Evolutionary conservation across 1,284 basidiomycete species (phyloP).

Genomic region (Earliella scabrosa): DNA sequence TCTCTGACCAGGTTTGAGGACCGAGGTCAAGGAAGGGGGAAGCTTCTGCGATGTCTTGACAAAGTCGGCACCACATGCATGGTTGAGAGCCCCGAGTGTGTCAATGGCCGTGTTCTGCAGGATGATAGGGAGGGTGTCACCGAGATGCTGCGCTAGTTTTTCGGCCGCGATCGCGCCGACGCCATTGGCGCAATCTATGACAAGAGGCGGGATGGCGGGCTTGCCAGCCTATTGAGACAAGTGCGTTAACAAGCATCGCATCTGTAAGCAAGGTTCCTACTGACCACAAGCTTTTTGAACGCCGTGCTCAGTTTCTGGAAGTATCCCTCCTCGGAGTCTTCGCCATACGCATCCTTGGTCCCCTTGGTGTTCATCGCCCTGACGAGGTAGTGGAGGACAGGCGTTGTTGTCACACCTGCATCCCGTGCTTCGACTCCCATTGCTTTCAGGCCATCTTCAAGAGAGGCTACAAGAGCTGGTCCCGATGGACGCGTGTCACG

Average conservation of each 20-base stretch:
- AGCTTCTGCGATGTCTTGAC: conserved; percentile 93
- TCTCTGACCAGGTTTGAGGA: conserved; percentile 72
- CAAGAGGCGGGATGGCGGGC: conserved; percentile 60
- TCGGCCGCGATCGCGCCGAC: conserved; percentile 83
- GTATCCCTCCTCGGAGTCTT: conserved; percentile 88
- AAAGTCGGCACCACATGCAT: conserved; percentile 93
- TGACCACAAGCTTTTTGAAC: conserved; percentile 86
- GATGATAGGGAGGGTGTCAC: conserved; percentile 56
- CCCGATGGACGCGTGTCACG: conserved; percentile 94
- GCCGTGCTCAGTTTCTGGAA: conserved; percentile 85
- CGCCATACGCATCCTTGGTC: conserved; percentile 78
- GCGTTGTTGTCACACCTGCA: conserved; percentile 91
- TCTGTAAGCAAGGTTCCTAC: conserved; percentile 33
- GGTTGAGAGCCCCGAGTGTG: conserved; percentile 81
- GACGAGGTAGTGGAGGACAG: conserved; percentile 96
- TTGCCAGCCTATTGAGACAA: conserved; percentile 58
- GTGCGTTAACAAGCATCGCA: background rate
- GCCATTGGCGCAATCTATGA: conserved; percentile 97
- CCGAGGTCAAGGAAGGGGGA: conserved; percentile 72
- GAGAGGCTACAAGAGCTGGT: conserved; percentile 77
- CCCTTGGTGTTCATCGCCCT: conserved; percentile 87
- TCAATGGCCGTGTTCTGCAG: conserved; percentile 73
- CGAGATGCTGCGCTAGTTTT: conserved; percentile 60
- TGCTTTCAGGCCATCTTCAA: conserved; percentile 84
- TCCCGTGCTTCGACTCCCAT: conserved; percentile 69